These are phyloP conservation scores for Aspergillus fructus DNA, from an alignment of 2,329 filamentous ascomycete species.

Conservation along the genomic window DNA sequence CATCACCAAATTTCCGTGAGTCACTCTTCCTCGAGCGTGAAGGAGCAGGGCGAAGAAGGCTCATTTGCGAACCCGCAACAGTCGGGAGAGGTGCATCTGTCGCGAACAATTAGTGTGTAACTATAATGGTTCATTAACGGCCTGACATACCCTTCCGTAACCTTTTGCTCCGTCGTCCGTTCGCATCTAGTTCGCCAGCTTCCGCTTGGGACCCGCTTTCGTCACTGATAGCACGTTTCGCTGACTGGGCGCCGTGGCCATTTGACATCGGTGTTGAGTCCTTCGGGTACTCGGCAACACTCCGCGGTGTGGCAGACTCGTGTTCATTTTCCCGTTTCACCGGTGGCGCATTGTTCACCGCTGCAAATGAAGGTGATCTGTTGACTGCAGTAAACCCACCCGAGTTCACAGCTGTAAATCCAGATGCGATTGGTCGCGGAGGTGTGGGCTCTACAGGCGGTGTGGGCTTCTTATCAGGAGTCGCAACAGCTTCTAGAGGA, in stretches of 20 bases:
- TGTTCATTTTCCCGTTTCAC: conserved; percentile 56
- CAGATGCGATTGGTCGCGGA: conserved; percentile 42
- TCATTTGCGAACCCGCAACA: conserved; percentile 96
- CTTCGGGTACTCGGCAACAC: conserved; percentile 63
- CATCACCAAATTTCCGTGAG: conserved; percentile 59
- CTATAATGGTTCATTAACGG: conserved; percentile 10
- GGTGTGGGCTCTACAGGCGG: conserved; percentile 39
- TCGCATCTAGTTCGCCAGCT: conserved; percentile 60
- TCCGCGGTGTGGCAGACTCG: conserved; percentile 60
- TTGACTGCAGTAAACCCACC: conserved; percentile 62
- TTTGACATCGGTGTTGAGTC: conserved; percentile 58
- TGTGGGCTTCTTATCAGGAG: conserved; percentile 31
- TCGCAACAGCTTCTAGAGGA: conserved; percentile 43
- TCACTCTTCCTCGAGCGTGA: conserved; percentile 56
- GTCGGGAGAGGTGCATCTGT: conserved; percentile 62
- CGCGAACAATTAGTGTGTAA: neutral
- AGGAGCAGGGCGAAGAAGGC: conserved; percentile 78
- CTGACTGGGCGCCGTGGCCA: conserved; percentile 53
- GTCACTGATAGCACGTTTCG: conserved; percentile 76
- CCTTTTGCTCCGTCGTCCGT: conserved; percentile 83
- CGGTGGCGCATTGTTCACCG: conserved; percentile 39
- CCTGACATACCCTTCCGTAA: conserved; percentile 71
- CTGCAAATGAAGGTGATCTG: conserved; percentile 44
- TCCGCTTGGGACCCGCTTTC: conserved; percentile 48
- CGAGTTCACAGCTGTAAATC: conserved; percentile 73